Conservation (phyloP, 2,329 filamentous ascomycete species). For the Dendrostoma leiphaemia region DNA sequence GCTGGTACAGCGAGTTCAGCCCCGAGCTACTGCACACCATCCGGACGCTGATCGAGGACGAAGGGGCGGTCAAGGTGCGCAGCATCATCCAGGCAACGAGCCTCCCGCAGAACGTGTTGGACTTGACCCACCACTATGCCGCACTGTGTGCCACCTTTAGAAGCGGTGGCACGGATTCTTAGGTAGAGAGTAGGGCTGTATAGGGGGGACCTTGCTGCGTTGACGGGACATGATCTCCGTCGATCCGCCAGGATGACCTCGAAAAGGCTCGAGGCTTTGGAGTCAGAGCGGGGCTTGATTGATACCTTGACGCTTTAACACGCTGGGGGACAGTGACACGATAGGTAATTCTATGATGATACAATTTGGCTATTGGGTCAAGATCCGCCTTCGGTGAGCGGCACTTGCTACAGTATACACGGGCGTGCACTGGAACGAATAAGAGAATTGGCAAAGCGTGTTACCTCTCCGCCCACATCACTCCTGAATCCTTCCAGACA, state of each 20-base stretch:
- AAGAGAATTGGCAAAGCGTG: no score
- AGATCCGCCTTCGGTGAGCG: neutral
- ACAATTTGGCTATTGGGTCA: neutral
- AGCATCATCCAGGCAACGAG: slow-evolving; percentile 97
- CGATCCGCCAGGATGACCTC: neutral
- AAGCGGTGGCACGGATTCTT: slow-evolving; percentile 88
- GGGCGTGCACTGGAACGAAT: no score
- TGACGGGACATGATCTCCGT: neutral
- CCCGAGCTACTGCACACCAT: slow-evolving; percentile 85
- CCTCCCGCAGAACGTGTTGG: slow-evolving; percentile 86
- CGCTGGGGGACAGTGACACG: neutral
- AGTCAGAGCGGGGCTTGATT: neutral
- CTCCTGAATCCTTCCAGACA: no score
- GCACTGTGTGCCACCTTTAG: slow-evolving; percentile 91
- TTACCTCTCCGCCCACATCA: no score
- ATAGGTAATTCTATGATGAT: slow-evolving; percentile 1
- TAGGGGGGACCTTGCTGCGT: neutral
- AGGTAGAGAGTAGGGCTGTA: slow-evolving; percentile 26
- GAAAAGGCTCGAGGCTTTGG: neutral
- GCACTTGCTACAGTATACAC: no score
- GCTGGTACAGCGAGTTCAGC: slow-evolving; percentile 99
- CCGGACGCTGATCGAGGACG: slow-evolving; percentile 91
- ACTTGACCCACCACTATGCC: slow-evolving; percentile 94
- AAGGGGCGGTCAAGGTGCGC: slow-evolving; percentile 94
- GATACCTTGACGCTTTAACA: slow-evolving; percentile 10